Evolutionary conservation across 108 stramenopile species (phyloP).

Genomic region (Nitzschia inconspicua): DNA sequence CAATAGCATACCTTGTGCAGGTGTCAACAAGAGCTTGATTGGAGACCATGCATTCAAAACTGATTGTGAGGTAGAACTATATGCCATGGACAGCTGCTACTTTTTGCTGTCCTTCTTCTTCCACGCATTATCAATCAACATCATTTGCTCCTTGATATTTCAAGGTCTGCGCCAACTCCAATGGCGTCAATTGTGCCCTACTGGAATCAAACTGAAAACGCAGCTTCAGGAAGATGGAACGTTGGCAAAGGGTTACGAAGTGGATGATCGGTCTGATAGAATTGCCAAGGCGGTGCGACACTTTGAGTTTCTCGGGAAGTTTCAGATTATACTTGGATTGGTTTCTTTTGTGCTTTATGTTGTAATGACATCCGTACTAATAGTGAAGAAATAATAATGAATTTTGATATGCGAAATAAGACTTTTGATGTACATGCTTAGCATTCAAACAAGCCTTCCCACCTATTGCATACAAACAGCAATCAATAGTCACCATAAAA

Average conservation of each 20-base stretch:
- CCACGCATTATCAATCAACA: slow-evolving; percentile 21
- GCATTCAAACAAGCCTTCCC: too few relatives aligned
- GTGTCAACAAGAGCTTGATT: slow-evolving; percentile 25
- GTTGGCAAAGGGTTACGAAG: slow-evolving; percentile 14
- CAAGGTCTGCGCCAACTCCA: slow-evolving; percentile 23
- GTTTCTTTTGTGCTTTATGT: slow-evolving; percentile 17
- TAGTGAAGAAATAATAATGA: not conserved
- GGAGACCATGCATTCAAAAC: slow-evolving; percentile 15
- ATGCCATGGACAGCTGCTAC: slow-evolving; percentile 16
- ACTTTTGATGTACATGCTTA: too few relatives aligned
- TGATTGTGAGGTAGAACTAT: slow-evolving; percentile 37
- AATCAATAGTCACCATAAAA: too few relatives aligned
- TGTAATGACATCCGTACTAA: not conserved
- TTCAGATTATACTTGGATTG: slow-evolving; percentile 14
- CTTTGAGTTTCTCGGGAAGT: slow-evolving; percentile 19
- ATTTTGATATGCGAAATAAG: too few relatives aligned
- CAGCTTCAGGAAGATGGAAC: slow-evolving; percentile 29
- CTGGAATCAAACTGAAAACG: slow-evolving; percentile 20
- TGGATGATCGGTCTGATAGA: slow-evolving; percentile 6
- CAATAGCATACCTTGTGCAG: slow-evolving; percentile 20
- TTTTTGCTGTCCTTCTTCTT: slow-evolving; percentile 19
- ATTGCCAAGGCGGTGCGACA: slow-evolving; percentile 17
- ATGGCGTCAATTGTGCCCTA: slow-evolving; percentile 38
- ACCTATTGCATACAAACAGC: too few relatives aligned
- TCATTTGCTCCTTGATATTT: slow-evolving; percentile 30